Conservation (phyloP, 306 rosid genomes). For the Lathyrus tuberosus region DNA sequence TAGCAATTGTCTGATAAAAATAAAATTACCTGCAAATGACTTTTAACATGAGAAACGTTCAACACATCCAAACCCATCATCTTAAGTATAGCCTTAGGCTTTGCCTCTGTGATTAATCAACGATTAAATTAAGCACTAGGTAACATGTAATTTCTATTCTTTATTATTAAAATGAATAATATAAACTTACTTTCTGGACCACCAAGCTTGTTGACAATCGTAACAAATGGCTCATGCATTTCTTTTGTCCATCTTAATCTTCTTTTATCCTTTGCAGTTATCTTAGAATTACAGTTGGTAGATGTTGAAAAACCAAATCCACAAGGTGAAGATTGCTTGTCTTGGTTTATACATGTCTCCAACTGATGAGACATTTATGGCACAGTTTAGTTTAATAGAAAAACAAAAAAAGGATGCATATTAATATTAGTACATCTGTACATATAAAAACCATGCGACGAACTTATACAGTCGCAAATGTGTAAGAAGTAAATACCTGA, state of each 20-base stretch:
- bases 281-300: not conserved
- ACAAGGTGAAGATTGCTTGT: not conserved
- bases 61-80: constrained; percentile 14
- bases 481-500: not conserved
- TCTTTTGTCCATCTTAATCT: constrained; percentile 45
- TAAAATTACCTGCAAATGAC: constrained; percentile 19
- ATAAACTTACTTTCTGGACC: constrained; percentile 42
- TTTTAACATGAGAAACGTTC: constrained; percentile 6
- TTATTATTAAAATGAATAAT: not conserved
- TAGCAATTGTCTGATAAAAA: not conserved
- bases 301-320: constrained; percentile 13
- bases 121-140: not conserved
- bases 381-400: not conserved
- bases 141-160: not conserved
- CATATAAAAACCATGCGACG: too few relatives aligned
- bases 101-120: constrained; percentile 18
- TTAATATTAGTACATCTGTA: too few relatives aligned
- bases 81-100: constrained; percentile 20
- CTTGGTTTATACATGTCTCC: not conserved
- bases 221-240: constrained; percentile 40
- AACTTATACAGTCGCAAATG: not conserved
- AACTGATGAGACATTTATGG: not conserved
- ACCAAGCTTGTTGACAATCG: constrained; percentile 37
- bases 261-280: not conserved
- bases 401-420: not conserved